A percentile compares a stretch with the other conserved stretches of the same genome.
phyloP scores from a whole-genome alignment of 768 basidiomycete species.

The Astraeus odoratus region DNA sequence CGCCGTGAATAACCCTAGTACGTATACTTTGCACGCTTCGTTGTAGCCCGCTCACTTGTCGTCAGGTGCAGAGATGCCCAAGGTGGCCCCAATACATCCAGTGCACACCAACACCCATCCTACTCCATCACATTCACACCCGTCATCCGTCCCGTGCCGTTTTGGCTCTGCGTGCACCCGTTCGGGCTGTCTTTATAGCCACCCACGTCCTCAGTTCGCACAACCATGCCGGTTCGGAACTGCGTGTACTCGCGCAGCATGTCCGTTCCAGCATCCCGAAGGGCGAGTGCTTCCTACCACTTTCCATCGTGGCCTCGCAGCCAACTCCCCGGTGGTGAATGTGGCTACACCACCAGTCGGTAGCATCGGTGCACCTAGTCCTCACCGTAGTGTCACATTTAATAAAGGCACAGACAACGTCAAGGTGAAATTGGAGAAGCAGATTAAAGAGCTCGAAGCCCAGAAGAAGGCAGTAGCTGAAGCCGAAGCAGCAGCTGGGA shows the following conservation, averaged over 20 bases:
- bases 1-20: conserved; percentile 64
- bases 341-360: conserved; percentile 60
- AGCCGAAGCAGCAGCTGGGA: conserved; percentile 58
- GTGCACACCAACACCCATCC: conserved; percentile 21
- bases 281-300: conserved; percentile 72
- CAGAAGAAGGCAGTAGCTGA: conserved; percentile 63
- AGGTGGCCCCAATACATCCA: conserved; percentile 33
- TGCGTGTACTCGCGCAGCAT: conserved; percentile 78
- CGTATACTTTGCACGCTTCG: conserved; percentile 1
- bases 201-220: conserved; percentile 46
- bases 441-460: conserved; percentile 62
- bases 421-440: conserved; percentile 43
- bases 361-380: conserved; percentile 57
- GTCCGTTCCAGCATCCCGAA: conserved; percentile 88
- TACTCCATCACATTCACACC: conserved; percentile 23
- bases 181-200: conserved; percentile 59
- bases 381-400: conserved; percentile 65
- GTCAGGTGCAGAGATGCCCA: conserved; percentile 25
- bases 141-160: conserved; percentile 45
- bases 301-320: conserved; percentile 73
- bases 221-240: conserved; percentile 79
- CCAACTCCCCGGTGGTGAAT: conserved; percentile 52
- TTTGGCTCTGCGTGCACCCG: conserved; percentile 70
- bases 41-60: conserved; percentile 9
- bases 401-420: conserved; percentile 38